Evolutionary conservation across 805 yeast genomes (phyloP).

Genomic region (Starmerella lactis-condensi): DNA sequence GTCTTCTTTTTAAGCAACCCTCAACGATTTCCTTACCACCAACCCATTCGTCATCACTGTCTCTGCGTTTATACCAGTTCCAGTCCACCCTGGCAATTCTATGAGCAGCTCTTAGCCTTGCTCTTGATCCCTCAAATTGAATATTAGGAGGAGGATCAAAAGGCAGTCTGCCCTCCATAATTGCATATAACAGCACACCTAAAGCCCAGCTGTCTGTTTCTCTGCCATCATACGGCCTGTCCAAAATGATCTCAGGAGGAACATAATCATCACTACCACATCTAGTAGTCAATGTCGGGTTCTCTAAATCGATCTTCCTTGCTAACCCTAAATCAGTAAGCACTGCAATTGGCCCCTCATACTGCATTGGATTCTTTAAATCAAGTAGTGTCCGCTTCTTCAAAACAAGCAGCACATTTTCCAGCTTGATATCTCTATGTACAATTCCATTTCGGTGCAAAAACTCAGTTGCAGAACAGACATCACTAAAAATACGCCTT

Average conservation of each 20-base stretch:
- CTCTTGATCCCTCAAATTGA: conserved; percentile 20
- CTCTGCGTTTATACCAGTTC: conserved; percentile 50
- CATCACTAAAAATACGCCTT: conserved; percentile 49
- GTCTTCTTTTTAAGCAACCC: conserved; percentile 31
- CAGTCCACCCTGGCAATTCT: conserved; percentile 84
- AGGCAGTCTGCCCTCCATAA: conserved; percentile 74
- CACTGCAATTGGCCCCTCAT: conserved; percentile 29
- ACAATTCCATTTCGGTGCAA: conserved; percentile 52
- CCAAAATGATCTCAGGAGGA: conserved; percentile 82
- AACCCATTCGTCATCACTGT: conserved; percentile 27
- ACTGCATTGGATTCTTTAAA: neutral
- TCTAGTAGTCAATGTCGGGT: conserved; percentile 58
- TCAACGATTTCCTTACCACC: conserved; percentile 36
- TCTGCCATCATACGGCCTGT: conserved; percentile 77
- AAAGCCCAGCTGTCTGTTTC: conserved; percentile 88
- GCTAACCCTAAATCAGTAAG: conserved; percentile 84
- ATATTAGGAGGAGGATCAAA: conserved; percentile 57
- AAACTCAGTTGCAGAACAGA: conserved; percentile 49
- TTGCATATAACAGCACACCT: conserved; percentile 74
- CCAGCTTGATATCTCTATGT: conserved; percentile 84
- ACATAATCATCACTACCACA: conserved; percentile 97
- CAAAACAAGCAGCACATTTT: conserved; percentile 42
- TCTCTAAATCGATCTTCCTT: conserved; percentile 39
- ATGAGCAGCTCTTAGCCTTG: conserved; percentile 49
- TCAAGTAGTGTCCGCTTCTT: conserved; percentile 22